A percentile compares a stretch with the other conserved stretches of the same genome.
These are phyloP conservation scores for Penicillium sp. DNA, from an alignment of 2,329 filamentous ascomycete species.

Conservation along the genomic window DNA sequence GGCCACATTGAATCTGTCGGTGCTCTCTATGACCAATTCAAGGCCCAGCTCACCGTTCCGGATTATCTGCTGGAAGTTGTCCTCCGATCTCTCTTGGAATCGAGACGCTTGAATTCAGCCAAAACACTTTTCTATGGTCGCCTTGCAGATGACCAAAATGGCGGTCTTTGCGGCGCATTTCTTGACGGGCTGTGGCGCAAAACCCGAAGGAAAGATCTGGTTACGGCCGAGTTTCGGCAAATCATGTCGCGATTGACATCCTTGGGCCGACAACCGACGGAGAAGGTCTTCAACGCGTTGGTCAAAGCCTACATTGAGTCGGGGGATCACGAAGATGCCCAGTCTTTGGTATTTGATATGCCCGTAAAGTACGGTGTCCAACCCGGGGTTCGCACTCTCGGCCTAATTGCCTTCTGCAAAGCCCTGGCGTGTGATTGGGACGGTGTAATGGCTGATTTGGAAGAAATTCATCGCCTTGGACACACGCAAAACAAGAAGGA, in stretches of 20 bases:
- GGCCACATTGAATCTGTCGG: slow-evolving; percentile 36
- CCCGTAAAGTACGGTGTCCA: slow-evolving; percentile 24
- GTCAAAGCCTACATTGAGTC: slow-evolving; percentile 38
- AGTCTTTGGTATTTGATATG: slow-evolving; percentile 35
- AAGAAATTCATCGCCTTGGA: slow-evolving; percentile 34
- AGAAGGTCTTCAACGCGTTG: slow-evolving; percentile 39
- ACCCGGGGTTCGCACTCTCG: slow-evolving; percentile 32
- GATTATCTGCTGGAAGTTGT: slow-evolving; percentile 32
- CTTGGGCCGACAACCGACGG: slow-evolving; percentile 29
- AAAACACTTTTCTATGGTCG: slow-evolving; percentile 33
- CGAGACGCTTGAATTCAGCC: slow-evolving; percentile 34
- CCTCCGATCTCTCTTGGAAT: slow-evolving; percentile 36
- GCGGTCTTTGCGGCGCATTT: slow-evolving; percentile 35
- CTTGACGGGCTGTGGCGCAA: slow-evolving; percentile 38
- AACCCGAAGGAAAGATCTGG: slow-evolving; percentile 33
- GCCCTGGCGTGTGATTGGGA: slow-evolving; percentile 39
- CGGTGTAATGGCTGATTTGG: slow-evolving; percentile 35
- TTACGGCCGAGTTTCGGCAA: slow-evolving; percentile 32
- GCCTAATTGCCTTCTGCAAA: slow-evolving; percentile 34
- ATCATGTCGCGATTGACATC: slow-evolving; percentile 25
- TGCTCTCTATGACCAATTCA: slow-evolving; percentile 27
- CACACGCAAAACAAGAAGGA: slow-evolving; percentile 26
- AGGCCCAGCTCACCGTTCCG: slow-evolving; percentile 27
- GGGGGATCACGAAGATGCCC: slow-evolving; percentile 32
- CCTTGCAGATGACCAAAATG: slow-evolving; percentile 30